Evolutionary conservation across 345 rosid genomes (phyloP), one percentile per base, ranked within the genome.

Genomic region (Conringia planisiliqua): DNA sequence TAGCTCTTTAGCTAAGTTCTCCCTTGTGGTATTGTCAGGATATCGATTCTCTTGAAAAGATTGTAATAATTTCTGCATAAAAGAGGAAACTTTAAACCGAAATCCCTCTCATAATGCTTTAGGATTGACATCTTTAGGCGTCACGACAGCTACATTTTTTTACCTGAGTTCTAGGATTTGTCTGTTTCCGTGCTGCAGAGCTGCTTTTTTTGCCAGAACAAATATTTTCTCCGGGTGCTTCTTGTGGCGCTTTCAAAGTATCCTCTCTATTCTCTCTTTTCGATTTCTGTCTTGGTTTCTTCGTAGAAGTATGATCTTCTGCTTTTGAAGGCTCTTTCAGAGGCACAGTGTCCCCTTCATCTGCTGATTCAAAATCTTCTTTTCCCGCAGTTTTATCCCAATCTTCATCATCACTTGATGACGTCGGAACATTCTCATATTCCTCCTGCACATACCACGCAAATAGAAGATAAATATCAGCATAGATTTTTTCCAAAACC

Each of bases 321-420:
- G 36, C 78, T 39, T 77, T 61, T 7, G 42, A 30, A 16, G 72
- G 44, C 55, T 62, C 81, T 54, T 79, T 71, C 72, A 50, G 59
- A 62, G 50, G 71, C 67, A 55, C 56, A 12, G 72, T 68, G 26
- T 51, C 64, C 43, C 20, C 71, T 68, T 83, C 89, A 78, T 85
- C 79, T 54, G 43, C 70, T 39, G 87, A 70, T 58, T 16, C 74
- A 0, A 44, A 55, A 64, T 68, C 70, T 27, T 47, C 80, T 52
- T 74, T 77, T 65, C 33, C 79, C 46, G 79, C 81, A 75, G 82
- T 62, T 62, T 82, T 74, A 66, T 71, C 70, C 82, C 85, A 84
- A 70, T 89, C 87, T 36, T 89, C 96, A 83, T 88, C 97, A 69
- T 87, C 87, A 50, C 85, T 82, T 11, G 90, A 81, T 33, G 82